Base-by-base conservation (phyloP, 768 basidiomycete genomes). In the Grammothele lineata region DNA sequence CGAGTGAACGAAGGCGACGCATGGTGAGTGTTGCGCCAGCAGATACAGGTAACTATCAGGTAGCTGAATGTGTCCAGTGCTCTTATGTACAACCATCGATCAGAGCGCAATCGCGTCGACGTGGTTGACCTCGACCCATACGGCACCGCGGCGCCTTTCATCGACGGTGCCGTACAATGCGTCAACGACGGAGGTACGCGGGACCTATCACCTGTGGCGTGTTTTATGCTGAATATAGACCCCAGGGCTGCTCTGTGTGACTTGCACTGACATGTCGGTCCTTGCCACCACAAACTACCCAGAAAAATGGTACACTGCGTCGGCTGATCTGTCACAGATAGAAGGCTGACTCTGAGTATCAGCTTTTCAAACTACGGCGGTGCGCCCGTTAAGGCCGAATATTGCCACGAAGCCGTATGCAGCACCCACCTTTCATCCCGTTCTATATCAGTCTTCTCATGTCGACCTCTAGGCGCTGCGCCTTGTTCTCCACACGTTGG, bases 41-140 rank as follows among this genome's bases (percentile, higher is more conserved):
- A 36, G 11, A 24, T 23, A 35, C 46, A 12, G 17, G 26, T 17
- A 30, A 19, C n/a, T 36, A 3, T n/a, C n/a, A n/a, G n/a, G n/a
- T n/a, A n/a, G n/a, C 27, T 30, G 8, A 30, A 30, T 30, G 15
- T 37, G 7, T 40, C 14, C 40, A 96, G 94, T 59, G 75, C 87
- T 3, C 70, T 93, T 41, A 92, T 99, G 90, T 98, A 96, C 62
- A 76, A 76, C 38, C 92, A 93, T 60, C 83, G 93, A 32, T 72
- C 80, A 23, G 83, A 83, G 42, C 76, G 72, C 37, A 67, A 73
- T 10, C 80, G 85, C 2, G 93, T 97, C 17, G 94, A 98, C 53
- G 90, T 90, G 23, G 83, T 99, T n/a, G 96, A 99, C 63, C 77
- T 99, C 22, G 96, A 99, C 63, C 96, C 96, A 0, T 99, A 98